Percentiles rank a stretch among this genome's conserved stretches.
These are phyloP conservation scores for Termitomyces sp. DNA, from an alignment of 768 basidiomycete species.

Conservation along the genomic window DNA sequence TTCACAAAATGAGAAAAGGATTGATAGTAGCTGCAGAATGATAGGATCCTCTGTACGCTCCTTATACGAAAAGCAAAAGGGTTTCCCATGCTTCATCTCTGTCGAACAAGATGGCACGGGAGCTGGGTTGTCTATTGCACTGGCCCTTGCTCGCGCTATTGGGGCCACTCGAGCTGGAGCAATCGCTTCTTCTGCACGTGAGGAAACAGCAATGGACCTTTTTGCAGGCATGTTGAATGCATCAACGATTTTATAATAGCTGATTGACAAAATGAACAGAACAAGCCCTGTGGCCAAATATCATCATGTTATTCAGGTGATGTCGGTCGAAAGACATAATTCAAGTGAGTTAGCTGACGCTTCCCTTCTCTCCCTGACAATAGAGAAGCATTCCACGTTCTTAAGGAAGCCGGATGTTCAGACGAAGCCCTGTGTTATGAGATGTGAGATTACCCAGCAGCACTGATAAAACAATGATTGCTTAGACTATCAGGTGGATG, in stretches of 20 bases:
- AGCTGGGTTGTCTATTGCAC: slow-evolving; percentile 35
- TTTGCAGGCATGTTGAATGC: slow-evolving; percentile 34
- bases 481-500: slow-evolving; percentile 45
- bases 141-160: slow-evolving; percentile 51
- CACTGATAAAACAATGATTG: not conserved
- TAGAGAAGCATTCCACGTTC: slow-evolving; percentile 55
- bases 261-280: slow-evolving; percentile 23
- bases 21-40: slow-evolving; percentile 35
- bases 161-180: slow-evolving; percentile 61
- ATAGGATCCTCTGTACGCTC: slow-evolving; percentile 62
- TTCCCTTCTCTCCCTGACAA: not conserved
- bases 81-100: slow-evolving; percentile 62
- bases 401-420: slow-evolving; percentile 60
- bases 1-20: not conserved
- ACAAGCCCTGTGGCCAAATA: slow-evolving; percentile 63
- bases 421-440: slow-evolving; percentile 64
- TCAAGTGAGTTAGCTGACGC: not conserved
- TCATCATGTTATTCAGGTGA: slow-evolving; percentile 56
- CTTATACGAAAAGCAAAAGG: slow-evolving; percentile 51
- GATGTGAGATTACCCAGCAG: slow-evolving; percentile 31
- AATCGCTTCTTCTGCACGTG: slow-evolving; percentile 54
- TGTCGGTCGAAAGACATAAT: not conserved
- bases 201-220: slow-evolving; percentile 62
- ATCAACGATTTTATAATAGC: not conserved
- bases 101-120: slow-evolving; percentile 58